Percentiles rank a stretch among this genome's conserved stretches.
These are phyloP conservation scores for Kwoniella dendrophila DNA, from an alignment of 768 basidiomycete genomes.

Conservation along the genomic window DNA sequence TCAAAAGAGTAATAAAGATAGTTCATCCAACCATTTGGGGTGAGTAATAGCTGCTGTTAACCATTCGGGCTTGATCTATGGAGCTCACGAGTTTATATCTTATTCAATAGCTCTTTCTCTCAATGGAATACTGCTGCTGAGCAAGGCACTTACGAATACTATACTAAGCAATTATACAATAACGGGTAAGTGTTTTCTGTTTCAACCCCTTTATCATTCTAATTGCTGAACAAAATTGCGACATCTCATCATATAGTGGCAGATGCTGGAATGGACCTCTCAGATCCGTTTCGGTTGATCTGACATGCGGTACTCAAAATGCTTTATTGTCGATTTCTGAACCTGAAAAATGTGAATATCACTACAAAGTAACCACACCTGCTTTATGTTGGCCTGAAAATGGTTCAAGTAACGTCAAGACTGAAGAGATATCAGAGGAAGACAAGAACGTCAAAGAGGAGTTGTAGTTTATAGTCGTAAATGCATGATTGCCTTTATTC, in stretches of 20 bases:
- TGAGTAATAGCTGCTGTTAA: slow-evolving; percentile 57
- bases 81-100: neutral
- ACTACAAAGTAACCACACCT: slow-evolving; percentile 79
- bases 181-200: slow-evolving; percentile 40
- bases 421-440: neutral
- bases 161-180: slow-evolving; percentile 78
- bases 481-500: neutral
- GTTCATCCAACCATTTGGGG: slow-evolving; percentile 78
- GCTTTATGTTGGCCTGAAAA: slow-evolving; percentile 67
- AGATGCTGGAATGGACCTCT: slow-evolving; percentile 97
- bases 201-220: neutral
- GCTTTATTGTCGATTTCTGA: slow-evolving; percentile 75
- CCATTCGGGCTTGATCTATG: neutral
- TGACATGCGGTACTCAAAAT: slow-evolving; percentile 86
- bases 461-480: slow-evolving; percentile 11
- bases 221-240: neutral
- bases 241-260: slow-evolving; percentile 62
- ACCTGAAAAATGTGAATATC: slow-evolving; percentile 95
- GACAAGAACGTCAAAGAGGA: slow-evolving; percentile 40
- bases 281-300: slow-evolving; percentile 72
- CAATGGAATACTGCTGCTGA: slow-evolving; percentile 74
- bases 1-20: slow-evolving; percentile 84
- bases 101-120: slow-evolving; percentile 60
- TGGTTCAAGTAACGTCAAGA: neutral
- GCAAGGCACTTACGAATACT: slow-evolving; percentile 68